Evolutionary conservation across 2,329 filamentous ascomycete species (phyloP).

Genomic region (Cercospora sesami): DNA sequence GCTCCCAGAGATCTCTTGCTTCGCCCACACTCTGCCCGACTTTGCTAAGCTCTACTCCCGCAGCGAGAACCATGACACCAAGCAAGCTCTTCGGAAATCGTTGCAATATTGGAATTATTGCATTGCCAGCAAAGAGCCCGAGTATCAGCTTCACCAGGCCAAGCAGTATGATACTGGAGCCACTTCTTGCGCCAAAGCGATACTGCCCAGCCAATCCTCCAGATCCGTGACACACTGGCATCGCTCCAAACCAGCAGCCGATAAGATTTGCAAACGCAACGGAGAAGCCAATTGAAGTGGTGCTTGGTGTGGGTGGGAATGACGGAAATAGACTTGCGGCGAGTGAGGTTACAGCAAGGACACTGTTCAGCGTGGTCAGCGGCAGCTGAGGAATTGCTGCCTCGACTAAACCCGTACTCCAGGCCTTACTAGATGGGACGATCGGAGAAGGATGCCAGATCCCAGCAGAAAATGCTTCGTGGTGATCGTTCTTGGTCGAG

Average conservation of each 20-base stretch:
- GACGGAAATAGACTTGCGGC: slow-evolving; percentile 72
- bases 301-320: slow-evolving; percentile 58
- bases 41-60: slow-evolving; percentile 81
- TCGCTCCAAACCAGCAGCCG: slow-evolving; percentile 87
- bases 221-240: slow-evolving; percentile 93
- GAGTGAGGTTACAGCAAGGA: slow-evolving; percentile 82
- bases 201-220: slow-evolving; percentile 89
- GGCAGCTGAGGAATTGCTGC: slow-evolving; percentile 84
- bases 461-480: slow-evolving; percentile 45
- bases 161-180: slow-evolving; percentile 77
- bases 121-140: slow-evolving; percentile 72
- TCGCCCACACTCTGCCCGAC: slow-evolving; percentile 82
- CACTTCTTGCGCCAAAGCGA: slow-evolving; percentile 86
- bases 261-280: slow-evolving; percentile 81
- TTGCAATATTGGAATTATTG: slow-evolving; percentile 68
- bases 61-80: slow-evolving; percentile 85
- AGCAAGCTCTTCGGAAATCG: slow-evolving; percentile 75
- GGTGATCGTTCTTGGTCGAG: slow-evolving; percentile 41
- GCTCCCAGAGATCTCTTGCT: slow-evolving; percentile 58
- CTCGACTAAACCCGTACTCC: slow-evolving; percentile 60
- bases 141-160: slow-evolving; percentile 73
- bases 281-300: slow-evolving; percentile 76
- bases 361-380: slow-evolving; percentile 86
- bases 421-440: slow-evolving; percentile 47
- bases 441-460: slow-evolving; percentile 61